Evolutionary conservation across 2,329 filamentous ascomycete species (phyloP).

Genomic region (Atkinsonella texensis): DNA sequence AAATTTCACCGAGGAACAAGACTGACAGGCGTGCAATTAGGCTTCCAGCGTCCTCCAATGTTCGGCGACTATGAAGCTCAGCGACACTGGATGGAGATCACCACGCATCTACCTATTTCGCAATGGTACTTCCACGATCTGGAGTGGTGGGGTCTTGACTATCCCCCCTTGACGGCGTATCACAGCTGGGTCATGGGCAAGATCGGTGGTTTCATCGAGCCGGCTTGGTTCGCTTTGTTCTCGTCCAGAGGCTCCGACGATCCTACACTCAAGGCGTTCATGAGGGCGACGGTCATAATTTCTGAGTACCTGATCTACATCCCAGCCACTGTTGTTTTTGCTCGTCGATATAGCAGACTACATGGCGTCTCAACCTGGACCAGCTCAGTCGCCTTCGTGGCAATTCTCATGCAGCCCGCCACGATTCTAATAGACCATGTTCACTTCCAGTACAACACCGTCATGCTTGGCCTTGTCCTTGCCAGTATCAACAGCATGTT

Average conservation of each 20-base stretch:
- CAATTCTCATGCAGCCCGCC: conserved; percentile 83
- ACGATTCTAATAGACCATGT: conserved; percentile 90
- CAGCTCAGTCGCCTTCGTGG: conserved; percentile 71
- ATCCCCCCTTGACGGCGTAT: conserved; percentile 93
- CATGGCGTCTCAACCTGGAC: conserved; percentile 73
- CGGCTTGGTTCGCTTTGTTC: conserved; percentile 78
- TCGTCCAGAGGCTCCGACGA: conserved; percentile 74
- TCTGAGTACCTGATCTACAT: conserved; percentile 88
- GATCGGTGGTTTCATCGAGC: conserved; percentile 68
- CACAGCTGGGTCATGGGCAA: conserved; percentile 93
- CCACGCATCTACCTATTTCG: conserved; percentile 74
- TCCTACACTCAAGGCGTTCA: conserved; percentile 75
- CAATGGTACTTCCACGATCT: conserved; percentile 98
- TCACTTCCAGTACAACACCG: conserved; percentile 96
- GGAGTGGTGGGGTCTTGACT: conserved; percentile 96
- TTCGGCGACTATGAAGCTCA: conserved; percentile 97
- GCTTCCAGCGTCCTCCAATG: conserved; percentile 73
- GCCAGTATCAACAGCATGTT: conserved; percentile 83
- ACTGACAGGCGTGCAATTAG: conserved; percentile 27
- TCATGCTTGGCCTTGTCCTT: conserved; percentile 88
- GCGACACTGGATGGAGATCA: conserved; percentile 97
- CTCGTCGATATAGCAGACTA: conserved; percentile 66
- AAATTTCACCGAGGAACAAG: neutral
- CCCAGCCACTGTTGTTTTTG: conserved; percentile 74
- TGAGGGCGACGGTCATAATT: conserved; percentile 82